Conservation (phyloP, 1,284 basidiomycete genomes). For the Fomitiporia mediterranea region DNA sequence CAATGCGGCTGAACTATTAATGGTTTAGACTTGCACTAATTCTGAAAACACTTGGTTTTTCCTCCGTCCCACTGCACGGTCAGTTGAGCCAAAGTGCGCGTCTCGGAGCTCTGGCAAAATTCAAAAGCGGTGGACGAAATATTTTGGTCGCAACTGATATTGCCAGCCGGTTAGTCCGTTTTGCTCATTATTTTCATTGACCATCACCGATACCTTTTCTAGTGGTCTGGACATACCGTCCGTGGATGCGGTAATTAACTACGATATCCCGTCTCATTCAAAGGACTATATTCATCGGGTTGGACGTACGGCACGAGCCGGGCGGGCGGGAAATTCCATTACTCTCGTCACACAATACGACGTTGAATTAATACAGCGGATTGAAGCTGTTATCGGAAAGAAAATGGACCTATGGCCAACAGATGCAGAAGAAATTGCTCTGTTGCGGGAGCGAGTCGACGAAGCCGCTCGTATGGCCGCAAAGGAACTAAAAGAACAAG, state of each 20-base stretch:
- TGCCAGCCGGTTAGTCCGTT: slow-evolving; percentile 76
- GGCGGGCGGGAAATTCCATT: slow-evolving; percentile 91
- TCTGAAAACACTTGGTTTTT: slow-evolving; percentile 87
- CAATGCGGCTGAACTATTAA: slow-evolving; percentile 7
- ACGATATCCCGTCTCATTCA: slow-evolving; percentile 96
- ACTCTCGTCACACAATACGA: slow-evolving; percentile 99
- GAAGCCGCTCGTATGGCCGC: slow-evolving; percentile 85
- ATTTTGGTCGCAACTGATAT: slow-evolving; percentile 97
- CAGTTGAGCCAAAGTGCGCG: slow-evolving; percentile 93
- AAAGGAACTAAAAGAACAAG: slow-evolving; percentile 71
- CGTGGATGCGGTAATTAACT: slow-evolving; percentile 97
- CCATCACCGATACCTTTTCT: slow-evolving; percentile 16
- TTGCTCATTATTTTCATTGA: slow-evolving; percentile 8
- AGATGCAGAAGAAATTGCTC: slow-evolving; percentile 86
- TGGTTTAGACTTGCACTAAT: slow-evolving; percentile 75
- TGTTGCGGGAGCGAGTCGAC: slow-evolving; percentile 86
- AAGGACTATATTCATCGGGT: slow-evolving; percentile 99
- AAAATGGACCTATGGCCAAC: slow-evolving; percentile 91
- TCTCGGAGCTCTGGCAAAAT: slow-evolving; percentile 92
- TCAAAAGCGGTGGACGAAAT: slow-evolving; percentile 90
- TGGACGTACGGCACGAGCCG: slow-evolving; percentile 95
- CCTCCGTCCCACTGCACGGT: slow-evolving; percentile 94
- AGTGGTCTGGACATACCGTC: slow-evolving; percentile 95
- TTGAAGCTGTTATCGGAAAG: slow-evolving; percentile 89
- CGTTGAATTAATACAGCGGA: slow-evolving; percentile 93